Percentiles rank a stretch among this genome's conserved stretches.
phyloP scores from a whole-genome alignment of 2,329 filamentous ascomycete genomes.

The Ophiostoma piceae region DNA sequence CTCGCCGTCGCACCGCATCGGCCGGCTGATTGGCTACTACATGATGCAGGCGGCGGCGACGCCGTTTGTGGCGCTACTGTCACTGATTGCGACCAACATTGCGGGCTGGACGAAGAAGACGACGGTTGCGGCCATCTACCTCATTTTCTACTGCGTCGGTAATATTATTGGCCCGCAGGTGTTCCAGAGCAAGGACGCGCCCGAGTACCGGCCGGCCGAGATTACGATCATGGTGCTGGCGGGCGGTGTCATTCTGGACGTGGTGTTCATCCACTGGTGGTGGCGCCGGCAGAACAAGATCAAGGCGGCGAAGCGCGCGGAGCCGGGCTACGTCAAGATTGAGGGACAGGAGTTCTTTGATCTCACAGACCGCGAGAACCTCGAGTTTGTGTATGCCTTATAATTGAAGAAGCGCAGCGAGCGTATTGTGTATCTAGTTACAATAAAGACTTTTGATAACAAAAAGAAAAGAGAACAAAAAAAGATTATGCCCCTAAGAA shows the following conservation, averaged over 20 bases:
- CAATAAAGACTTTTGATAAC: constrained; percentile 26
- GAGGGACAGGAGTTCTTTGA: constrained; percentile 65
- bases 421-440: constrained; percentile 40
- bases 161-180: constrained; percentile 53
- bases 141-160: constrained; percentile 48
- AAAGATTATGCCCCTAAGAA: constrained; percentile 14
- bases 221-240: constrained; percentile 52
- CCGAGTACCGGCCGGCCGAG: constrained; percentile 57
- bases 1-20: constrained; percentile 42
- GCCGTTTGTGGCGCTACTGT: constrained; percentile 59
- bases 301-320: constrained; percentile 49
- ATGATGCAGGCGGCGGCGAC: constrained; percentile 57
- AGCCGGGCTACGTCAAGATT: constrained; percentile 54
- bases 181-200: constrained; percentile 52
- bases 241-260: constrained; percentile 39
- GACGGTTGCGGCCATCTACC: constrained; percentile 50
- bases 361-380: constrained; percentile 61
- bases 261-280: constrained; percentile 57
- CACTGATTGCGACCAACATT: constrained; percentile 58
- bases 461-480: neutral
- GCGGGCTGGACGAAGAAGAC: constrained; percentile 56
- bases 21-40: constrained; percentile 61
- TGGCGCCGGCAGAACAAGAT: constrained; percentile 54
- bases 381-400: constrained; percentile 57
- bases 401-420: constrained; percentile 31